Conservation (phyloP, 2,329 filamentous ascomycete genomes). For the Akanthomyces lecanii region DNA sequence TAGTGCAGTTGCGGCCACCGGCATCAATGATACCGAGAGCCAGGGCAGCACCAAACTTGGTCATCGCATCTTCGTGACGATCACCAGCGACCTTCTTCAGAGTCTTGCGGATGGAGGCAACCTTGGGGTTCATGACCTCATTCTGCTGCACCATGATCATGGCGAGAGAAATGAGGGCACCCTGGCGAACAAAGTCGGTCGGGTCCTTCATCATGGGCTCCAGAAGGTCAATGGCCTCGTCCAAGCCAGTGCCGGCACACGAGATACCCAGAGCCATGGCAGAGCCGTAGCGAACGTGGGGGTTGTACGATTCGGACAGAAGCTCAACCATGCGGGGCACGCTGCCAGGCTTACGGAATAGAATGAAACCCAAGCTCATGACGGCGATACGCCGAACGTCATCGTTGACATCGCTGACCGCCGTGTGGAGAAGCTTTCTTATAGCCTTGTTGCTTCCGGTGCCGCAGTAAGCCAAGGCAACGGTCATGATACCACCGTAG, state of each 20-base stretch:
- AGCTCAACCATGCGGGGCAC: conserved; percentile 99
- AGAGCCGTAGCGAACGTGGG: conserved; percentile 94
- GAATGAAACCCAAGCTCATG: conserved; percentile 95
- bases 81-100: conserved; percentile 92
- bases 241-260: conserved; percentile 90
- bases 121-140: conserved; percentile 97
- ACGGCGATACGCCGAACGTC: conserved; percentile 94
- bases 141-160: conserved; percentile 99
- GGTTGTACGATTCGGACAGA: conserved; percentile 97
- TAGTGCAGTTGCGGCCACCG: conserved; percentile 96
- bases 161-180: conserved; percentile 84
- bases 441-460: conserved; percentile 99
- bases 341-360: conserved; percentile 95
- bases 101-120: conserved; percentile 83
- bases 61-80: conserved; percentile 98
- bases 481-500: conserved; percentile 98
- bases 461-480: conserved; percentile 94
- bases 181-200: conserved; percentile 95
- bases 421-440: conserved; percentile 88
- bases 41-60: conserved; percentile 93
- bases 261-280: conserved; percentile 98
- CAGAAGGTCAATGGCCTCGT: conserved; percentile 92
- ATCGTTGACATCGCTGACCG: conserved; percentile 96
- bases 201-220: conserved; percentile 99
- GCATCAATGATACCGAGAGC: conserved; percentile 97